Evolutionary conservation across 495 filamentous ascomycete genomes (phyloP).

Genomic region (Xylaria intraflava): DNA sequence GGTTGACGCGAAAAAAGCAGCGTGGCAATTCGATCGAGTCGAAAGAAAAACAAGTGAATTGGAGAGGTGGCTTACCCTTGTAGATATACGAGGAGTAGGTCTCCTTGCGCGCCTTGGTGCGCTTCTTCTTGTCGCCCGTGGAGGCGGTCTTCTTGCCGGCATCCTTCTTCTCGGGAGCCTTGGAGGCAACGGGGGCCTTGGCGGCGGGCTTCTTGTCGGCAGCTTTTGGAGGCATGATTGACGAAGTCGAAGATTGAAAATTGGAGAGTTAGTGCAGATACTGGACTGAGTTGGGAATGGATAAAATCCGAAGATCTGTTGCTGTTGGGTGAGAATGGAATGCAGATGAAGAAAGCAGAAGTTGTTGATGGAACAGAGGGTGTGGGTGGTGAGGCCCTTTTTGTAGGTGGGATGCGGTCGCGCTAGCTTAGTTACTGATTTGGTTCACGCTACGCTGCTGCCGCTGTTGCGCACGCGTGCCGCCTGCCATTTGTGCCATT

Average conservation of each 20-base stretch:
- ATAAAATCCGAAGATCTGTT: slow-evolving; percentile 11
- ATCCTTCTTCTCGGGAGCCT: slow-evolving; percentile 93
- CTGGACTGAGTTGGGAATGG: neutral
- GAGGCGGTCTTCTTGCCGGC: slow-evolving; percentile 98
- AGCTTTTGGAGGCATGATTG: slow-evolving; percentile 95
- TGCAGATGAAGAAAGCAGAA: slow-evolving; percentile 37
- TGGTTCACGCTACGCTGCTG: slow-evolving; percentile 7
- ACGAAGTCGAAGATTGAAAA: slow-evolving; percentile 25
- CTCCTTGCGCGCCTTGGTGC: slow-evolving; percentile 99
- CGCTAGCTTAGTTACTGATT: slow-evolving; percentile 44
- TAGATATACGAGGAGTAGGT: slow-evolving; percentile 99
- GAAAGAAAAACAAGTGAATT: neutral
- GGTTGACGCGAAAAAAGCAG: neutral
- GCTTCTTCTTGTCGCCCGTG: slow-evolving; percentile 99
- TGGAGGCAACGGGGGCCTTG: slow-evolving; percentile 86
- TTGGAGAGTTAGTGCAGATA: slow-evolving; percentile 10
- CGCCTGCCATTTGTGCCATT: neutral
- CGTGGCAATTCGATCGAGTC: neutral
- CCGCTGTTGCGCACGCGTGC: neutral
- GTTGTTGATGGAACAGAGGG: slow-evolving; percentile 39
- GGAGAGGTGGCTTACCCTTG: slow-evolving; percentile 67
- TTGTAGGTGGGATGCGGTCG: slow-evolving; percentile 44
- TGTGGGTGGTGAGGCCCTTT: slow-evolving; percentile 42
- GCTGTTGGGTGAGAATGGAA: slow-evolving; percentile 31
- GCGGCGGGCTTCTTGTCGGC: slow-evolving; percentile 96